Evolutionary conservation across 2,329 filamentous ascomycete species (phyloP), one percentile per base, ranked within the genome.

Genomic region (Botrytis pseudocinerea): DNA sequence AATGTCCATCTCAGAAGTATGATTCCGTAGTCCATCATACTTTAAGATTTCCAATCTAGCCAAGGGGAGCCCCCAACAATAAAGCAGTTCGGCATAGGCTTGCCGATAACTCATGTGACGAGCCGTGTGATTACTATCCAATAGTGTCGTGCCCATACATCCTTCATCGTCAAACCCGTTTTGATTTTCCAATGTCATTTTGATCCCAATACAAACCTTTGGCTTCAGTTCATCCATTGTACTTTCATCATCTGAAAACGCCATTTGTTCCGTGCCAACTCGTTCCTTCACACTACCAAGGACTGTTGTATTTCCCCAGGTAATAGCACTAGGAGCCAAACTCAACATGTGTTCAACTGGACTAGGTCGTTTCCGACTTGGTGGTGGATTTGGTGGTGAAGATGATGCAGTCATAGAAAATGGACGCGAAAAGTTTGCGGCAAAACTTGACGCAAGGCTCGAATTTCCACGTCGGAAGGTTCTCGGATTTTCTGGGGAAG

Each of bases 121-220:
- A 5, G 83, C 80, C 8, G 82, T 80, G n/a, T 84, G 85, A 40
- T 60, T 72, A 7, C 85, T 82, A 61, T 90, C 86, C 25, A 92
- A 83, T 3, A 92, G 81, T 6, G 90, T 87, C 4, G 86, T 85
- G 32, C 84, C 85, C 78, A 91, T 85, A 85, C 89, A 91, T 20
- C 89, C 90, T 78, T 92, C 90, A 70, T 92, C 90, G 76, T 92
- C 90, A 76, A 92, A 92, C 32, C 87, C 84, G n/a, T 86, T 85
- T 75, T 90, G 88, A 75, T 92, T 89, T 78, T 88, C 86, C 76
- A 91, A 84, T 10, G 84, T 83, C 10, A 91, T 83, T 59, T 72
- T 81, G 48, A 82, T 81, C 3, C 80, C 80, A 9, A 74, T 78
- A 46, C 78, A 80, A 2, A 76, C 48, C 20, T 75, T 76, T 35